phyloP scores from a whole-genome alignment of 2,329 filamentous ascomycete species.

The Dactylellina cionopaga region DNA sequence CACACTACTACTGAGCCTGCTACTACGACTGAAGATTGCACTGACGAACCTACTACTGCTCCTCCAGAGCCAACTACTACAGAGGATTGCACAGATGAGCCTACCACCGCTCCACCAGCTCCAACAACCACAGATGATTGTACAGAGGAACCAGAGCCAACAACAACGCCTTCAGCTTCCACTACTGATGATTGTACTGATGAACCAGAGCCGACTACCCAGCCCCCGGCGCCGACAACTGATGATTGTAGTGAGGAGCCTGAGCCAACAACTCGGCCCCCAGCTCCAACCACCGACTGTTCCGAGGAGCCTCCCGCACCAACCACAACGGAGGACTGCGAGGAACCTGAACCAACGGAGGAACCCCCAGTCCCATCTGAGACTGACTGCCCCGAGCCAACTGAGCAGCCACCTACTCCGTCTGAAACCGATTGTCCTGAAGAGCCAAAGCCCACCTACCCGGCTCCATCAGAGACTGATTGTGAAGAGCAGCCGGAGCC shows the following conservation, averaged over 20 bases:
- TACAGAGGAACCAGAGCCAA: constrained; percentile 21
- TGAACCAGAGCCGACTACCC: constrained; percentile 1
- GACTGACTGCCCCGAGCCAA: constrained; percentile 30
- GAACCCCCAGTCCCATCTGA: constrained; percentile 4
- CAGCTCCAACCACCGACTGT: constrained; percentile 23
- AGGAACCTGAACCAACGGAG: constrained; percentile 18
- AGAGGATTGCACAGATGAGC: constrained; percentile 45
- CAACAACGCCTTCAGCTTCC: constrained; percentile 11
- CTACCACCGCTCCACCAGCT: constrained; percentile 10
- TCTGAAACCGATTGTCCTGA: not conserved
- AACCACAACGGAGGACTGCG: constrained; percentile 5
- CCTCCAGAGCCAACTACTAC: constrained; percentile 26
- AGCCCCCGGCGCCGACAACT: constrained; percentile 25
- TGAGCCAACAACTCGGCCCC: constrained; percentile 9
- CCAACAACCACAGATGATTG: constrained; percentile 15
- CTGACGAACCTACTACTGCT: constrained; percentile 16
- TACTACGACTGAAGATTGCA: constrained; percentile 20
- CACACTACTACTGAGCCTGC: constrained; percentile 1
- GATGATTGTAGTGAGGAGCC: constrained; percentile 28
- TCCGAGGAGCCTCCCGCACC: constrained; percentile 17
- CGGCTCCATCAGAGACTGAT: constrained; percentile 33
- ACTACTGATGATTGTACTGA: constrained; percentile 13
- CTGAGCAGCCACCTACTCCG: constrained; percentile 2
- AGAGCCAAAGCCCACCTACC: constrained; percentile 18
- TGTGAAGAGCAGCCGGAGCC: constrained; percentile 20